phyloP scores from a whole-genome alignment of 805 yeast species.

The Lipomyces chichibuensis region DNA sequence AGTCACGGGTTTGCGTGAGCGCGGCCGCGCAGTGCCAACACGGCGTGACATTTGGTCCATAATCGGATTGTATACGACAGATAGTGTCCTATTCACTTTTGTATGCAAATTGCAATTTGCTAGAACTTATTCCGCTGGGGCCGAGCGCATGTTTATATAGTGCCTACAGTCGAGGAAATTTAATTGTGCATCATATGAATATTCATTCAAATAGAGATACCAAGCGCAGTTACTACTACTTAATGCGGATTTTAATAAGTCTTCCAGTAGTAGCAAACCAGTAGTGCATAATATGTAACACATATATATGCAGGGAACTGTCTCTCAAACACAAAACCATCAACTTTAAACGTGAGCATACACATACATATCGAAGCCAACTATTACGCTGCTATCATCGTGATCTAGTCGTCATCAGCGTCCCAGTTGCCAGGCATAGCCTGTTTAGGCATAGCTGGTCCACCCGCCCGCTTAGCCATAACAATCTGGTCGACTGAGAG shows the following conservation, averaged over 20 bases:
- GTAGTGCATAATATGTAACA: not conserved
- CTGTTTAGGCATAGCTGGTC: slow-evolving; percentile 87
- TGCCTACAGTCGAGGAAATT: too few species aligned
- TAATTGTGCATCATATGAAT: too few species aligned
- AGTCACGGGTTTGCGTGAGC: too few species aligned
- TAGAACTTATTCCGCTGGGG: not conserved
- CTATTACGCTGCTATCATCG: not conserved
- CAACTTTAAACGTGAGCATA: not conserved
- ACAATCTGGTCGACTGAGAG: slow-evolving; percentile 94
- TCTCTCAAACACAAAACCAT: not conserved
- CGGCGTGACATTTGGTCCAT: not conserved
- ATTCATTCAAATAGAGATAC: too few species aligned
- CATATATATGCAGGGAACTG: not conserved
- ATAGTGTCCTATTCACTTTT: not conserved
- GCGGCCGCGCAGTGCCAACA: too few species aligned
- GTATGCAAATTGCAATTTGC: too few species aligned
- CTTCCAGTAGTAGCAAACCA: not conserved
- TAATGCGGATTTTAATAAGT: too few species aligned
- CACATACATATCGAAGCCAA: not conserved
- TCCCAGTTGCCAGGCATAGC: slow-evolving; percentile 95
- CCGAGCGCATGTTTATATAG: not conserved
- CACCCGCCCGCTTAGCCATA: slow-evolving; percentile 99
- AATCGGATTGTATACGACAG: not conserved
- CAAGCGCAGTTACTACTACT: too few species aligned
- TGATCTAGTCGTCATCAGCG: slow-evolving; percentile 62